Conservation (phyloP, 305 asterid genomes). For the Stenogyne calaminthoides region DNA sequence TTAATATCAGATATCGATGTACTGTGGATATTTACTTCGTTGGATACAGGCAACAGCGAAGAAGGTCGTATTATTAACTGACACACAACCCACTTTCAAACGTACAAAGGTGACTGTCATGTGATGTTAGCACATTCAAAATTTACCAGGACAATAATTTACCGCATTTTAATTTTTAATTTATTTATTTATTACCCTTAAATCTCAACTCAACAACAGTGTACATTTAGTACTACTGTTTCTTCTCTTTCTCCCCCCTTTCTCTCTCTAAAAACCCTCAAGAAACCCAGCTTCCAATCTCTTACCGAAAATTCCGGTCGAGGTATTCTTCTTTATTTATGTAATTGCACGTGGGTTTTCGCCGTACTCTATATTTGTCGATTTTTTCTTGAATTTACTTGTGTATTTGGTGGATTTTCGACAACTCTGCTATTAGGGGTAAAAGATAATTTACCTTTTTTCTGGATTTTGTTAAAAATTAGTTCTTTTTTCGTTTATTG, state of each 20-base stretch:
- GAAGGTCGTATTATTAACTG: neutral
- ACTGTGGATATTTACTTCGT: too few species aligned
- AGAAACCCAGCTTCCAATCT: slow-evolving; percentile 41
- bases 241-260: slow-evolving; percentile 25
- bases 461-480: slow-evolving; percentile 8
- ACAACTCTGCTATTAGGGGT: slow-evolving; percentile 40
- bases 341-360: slow-evolving; percentile 26
- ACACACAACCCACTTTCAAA: neutral
- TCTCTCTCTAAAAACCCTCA: slow-evolving; percentile 44
- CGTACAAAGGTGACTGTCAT: neutral
- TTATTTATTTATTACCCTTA: neutral
- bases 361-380: slow-evolving; percentile 12
- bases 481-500: slow-evolving; percentile 23
- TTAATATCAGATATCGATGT: too few species aligned
- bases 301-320: slow-evolving; percentile 26
- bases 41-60: too few species aligned
- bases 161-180: slow-evolving; percentile 1
- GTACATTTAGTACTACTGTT: slow-evolving; percentile 13
- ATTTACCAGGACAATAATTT: slow-evolving; percentile 18
- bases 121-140: slow-evolving; percentile 22
- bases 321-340: slow-evolving; percentile 49
- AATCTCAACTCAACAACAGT: slow-evolving; percentile 30
- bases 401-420: slow-evolving; percentile 29
- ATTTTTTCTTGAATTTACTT: slow-evolving; percentile 31
- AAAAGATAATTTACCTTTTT: neutral